These are phyloP conservation scores for Fusarium kyushuense DNA, from an alignment of 2,329 filamentous ascomycete species.

Conservation along the genomic window DNA sequence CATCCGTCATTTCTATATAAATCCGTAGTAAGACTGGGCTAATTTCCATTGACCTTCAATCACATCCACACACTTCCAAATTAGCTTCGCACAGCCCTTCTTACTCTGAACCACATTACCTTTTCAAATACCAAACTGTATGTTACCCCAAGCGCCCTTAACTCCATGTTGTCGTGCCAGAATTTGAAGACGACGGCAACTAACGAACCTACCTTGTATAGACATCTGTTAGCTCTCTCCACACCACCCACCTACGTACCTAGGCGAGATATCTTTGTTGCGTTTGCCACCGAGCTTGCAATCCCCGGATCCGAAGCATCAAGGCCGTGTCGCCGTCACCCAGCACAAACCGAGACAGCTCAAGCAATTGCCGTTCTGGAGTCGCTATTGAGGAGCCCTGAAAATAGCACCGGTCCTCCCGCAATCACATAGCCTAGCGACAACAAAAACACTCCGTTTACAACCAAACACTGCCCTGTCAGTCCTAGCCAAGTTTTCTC, in stretches of 20 bases:
- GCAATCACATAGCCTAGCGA: conserved; percentile 38
- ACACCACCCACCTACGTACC: conserved; percentile 19
- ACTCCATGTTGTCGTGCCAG: conserved; percentile 25
- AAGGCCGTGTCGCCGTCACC: conserved; percentile 30
- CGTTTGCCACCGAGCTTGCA: conserved; percentile 41
- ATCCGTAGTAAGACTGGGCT: conserved; percentile 19
- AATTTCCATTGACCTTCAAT: conserved; percentile 28
- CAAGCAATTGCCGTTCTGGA: conserved; percentile 43
- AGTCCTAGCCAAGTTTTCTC: conserved; percentile 33
- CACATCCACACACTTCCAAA: conserved; percentile 26
- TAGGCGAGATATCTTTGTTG: conserved; percentile 23
- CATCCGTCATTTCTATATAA: conserved; percentile 39
- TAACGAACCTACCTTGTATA: conserved; percentile 16
- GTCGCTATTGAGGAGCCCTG: conserved; percentile 48
- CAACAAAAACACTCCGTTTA: conserved; percentile 16
- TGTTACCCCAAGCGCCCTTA: conserved; percentile 6
- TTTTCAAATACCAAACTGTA: conserved; percentile 33
- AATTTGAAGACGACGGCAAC: conserved; percentile 12
- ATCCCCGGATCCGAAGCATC: conserved; percentile 40
- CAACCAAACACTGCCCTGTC: conserved; percentile 4
- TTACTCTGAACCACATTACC: conserved; percentile 18
- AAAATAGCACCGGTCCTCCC: conserved; percentile 39
- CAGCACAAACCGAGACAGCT: conserved; percentile 2
- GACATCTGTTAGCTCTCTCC: conserved; percentile 34
- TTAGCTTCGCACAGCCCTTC: neutral